Evolutionary conservation across 2,329 filamentous ascomycete genomes (phyloP).

Genomic region (Epichloe hybrida): DNA sequence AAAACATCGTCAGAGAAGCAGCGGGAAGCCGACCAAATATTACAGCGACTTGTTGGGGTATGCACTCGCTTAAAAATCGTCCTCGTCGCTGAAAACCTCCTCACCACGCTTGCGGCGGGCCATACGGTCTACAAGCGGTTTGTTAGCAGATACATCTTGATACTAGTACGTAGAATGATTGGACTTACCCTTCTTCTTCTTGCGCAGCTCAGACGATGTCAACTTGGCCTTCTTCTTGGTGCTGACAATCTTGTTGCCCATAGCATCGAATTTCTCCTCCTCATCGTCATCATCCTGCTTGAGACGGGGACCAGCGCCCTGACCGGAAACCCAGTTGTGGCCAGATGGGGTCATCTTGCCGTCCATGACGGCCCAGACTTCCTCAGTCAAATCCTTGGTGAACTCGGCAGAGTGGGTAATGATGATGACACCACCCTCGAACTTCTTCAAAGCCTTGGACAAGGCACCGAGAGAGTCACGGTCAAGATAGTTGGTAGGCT

Average conservation of each 20-base stretch:
- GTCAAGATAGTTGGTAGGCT: slow-evolving; percentile 98
- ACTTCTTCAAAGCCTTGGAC: slow-evolving; percentile 94
- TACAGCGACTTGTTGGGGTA: slow-evolving; percentile 1
- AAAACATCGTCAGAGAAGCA: slow-evolving; percentile 14
- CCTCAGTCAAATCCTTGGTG: slow-evolving; percentile 95
- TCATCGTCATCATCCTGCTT: slow-evolving; percentile 63
- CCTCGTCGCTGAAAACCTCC: slow-evolving; percentile 35
- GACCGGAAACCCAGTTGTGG: slow-evolving; percentile 97
- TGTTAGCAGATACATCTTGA: slow-evolving; percentile 17
- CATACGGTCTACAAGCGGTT: slow-evolving; percentile 51
- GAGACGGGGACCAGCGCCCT: slow-evolving; percentile 77
- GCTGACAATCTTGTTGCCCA: slow-evolving; percentile 86
- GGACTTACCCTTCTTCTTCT: slow-evolving; percentile 81
- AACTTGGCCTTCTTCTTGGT: slow-evolving; percentile 90
- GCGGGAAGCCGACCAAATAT: slow-evolving; percentile 13
- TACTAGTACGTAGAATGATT: slow-evolving; percentile 5
- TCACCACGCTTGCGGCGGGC: slow-evolving; percentile 72
- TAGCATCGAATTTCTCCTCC: slow-evolving; percentile 82
- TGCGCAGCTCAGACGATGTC: slow-evolving; percentile 65
- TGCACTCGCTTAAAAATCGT: slow-evolving; percentile 16
- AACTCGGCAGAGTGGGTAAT: slow-evolving; percentile 98
- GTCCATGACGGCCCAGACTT: slow-evolving; percentile 96
- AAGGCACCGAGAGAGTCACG: slow-evolving; percentile 97
- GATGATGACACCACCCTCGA: slow-evolving; percentile 99
- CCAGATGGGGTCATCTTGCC: slow-evolving; percentile 80